Conservation (phyloP, 2,329 filamentous ascomycete species). For the Akanthomyces dipterigenus region DNA sequence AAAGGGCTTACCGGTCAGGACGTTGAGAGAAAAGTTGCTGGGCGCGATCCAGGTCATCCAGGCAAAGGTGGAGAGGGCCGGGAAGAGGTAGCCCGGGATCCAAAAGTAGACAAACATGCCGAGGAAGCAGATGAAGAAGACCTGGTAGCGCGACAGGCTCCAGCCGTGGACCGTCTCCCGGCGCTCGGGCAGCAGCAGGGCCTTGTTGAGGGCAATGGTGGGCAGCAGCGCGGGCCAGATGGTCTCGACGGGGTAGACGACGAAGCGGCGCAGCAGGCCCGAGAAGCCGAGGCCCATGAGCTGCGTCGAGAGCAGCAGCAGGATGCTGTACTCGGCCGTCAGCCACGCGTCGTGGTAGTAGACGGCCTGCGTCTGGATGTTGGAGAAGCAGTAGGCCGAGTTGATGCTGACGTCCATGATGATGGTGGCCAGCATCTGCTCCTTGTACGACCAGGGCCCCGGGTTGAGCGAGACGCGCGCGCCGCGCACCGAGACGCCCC, state of each 20-base stretch:
- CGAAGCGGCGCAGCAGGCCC: constrained; percentile 26
- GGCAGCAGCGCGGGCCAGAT: constrained; percentile 20
- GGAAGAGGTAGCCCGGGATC: constrained; percentile 37
- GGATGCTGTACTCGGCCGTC: constrained; percentile 24
- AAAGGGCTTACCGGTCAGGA: not conserved
- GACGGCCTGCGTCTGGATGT: constrained; percentile 28
- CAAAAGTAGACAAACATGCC: constrained; percentile 39
- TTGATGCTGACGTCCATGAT: constrained; percentile 31
- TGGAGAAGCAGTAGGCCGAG: constrained; percentile 28
- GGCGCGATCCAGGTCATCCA: constrained; percentile 43
- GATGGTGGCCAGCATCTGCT: constrained; percentile 34
- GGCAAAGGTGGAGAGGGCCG: constrained; percentile 34
- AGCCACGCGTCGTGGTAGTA: constrained; percentile 14
- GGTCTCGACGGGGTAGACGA: constrained; percentile 13
- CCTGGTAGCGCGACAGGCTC: constrained; percentile 33
- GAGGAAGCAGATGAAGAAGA: constrained; percentile 31
- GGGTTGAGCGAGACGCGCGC: constrained; percentile 28
- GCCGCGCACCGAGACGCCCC: constrained; percentile 8
- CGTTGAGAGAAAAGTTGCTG: constrained; percentile 30
- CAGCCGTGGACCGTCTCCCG: constrained; percentile 33
- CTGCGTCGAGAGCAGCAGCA: constrained; percentile 26
- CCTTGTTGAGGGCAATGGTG: constrained; percentile 15
- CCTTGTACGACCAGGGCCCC: constrained; percentile 32
- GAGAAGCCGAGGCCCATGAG: constrained; percentile 28
- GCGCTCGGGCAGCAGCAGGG: constrained; percentile 24